A percentile compares a stretch with the other conserved stretches of the same genome.
These are phyloP conservation scores for Boletellus sp. DNA, from an alignment of 1,284 basidiomycete genomes.

Conservation along the genomic window DNA sequence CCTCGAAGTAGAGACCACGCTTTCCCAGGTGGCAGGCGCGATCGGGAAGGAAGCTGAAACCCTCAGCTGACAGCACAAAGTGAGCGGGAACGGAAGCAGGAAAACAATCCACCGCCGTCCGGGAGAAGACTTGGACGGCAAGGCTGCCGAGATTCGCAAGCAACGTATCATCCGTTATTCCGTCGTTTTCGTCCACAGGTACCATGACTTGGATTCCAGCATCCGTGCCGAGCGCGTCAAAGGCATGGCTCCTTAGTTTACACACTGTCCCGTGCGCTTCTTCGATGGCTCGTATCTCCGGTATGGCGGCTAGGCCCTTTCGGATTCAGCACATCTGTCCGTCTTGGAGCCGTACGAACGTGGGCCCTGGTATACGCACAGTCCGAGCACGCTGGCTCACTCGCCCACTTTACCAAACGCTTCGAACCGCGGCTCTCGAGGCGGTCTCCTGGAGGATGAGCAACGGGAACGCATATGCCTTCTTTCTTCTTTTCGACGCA, in stretches of 20 bases:
- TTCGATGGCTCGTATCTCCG: conserved; percentile 84
- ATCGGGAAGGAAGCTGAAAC: conserved; percentile 85
- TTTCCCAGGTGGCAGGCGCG: too few relatives aligned
- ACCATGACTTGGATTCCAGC: conserved; percentile 87
- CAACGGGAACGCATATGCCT: conserved; percentile 79
- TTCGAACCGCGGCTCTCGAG: conserved; percentile 91
- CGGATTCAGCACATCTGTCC: conserved; percentile 80
- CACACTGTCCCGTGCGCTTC: conserved; percentile 83
- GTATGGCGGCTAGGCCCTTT: conserved; percentile 95
- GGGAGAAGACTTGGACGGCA: conserved; percentile 78
- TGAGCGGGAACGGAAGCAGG: conserved; percentile 80
- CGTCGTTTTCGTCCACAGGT: conserved; percentile 58
- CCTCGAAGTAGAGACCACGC: conserved; percentile 81
- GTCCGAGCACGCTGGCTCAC: conserved; percentile 67
- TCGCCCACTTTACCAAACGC: conserved; percentile 89
- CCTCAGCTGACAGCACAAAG: conserved; percentile 81
- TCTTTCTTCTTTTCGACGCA: conserved; percentile 84
- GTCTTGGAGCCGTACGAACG: conserved; percentile 85
- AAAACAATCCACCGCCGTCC: conserved; percentile 43
- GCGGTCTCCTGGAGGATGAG: conserved; percentile 84
- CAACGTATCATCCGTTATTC: conserved; percentile 50
- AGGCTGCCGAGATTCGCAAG: conserved; percentile 73
- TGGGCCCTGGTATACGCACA: conserved; percentile 80
- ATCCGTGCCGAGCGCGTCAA: conserved; percentile 93
- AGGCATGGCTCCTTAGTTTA: conserved; percentile 91